These are phyloP conservation scores for Puccinia novopanici DNA, from an alignment of 1,284 basidiomycete genomes.

Conservation along the genomic window DNA sequence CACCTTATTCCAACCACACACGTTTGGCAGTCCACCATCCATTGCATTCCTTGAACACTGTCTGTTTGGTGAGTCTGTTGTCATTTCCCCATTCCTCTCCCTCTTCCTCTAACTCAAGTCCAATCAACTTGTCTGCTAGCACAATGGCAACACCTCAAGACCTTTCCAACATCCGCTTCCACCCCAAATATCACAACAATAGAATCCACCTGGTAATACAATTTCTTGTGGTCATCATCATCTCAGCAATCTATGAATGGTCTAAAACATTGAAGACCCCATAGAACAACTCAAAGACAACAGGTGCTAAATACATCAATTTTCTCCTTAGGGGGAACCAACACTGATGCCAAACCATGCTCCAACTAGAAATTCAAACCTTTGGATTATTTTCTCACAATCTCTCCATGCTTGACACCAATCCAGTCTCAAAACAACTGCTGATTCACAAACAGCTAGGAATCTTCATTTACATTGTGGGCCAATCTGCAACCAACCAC, in stretches of 20 bases:
- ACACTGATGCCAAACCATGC: neutral
- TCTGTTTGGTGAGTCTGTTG: too few relatives aligned
- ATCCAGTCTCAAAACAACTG: neutral
- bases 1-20: too few relatives aligned
- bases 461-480: conserved; percentile 12
- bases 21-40: too few relatives aligned
- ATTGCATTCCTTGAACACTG: too few relatives aligned
- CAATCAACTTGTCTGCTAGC: too few relatives aligned
- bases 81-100: too few relatives aligned
- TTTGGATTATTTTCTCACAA: neutral
- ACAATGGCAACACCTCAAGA: too few relatives aligned
- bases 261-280: neutral
- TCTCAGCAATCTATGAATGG: neutral
- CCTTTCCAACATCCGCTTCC: neutral
- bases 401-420: neutral
- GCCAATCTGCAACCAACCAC: neutral
- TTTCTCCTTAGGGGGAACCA: neutral
- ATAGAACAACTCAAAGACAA: too few relatives aligned
- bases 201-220: neutral
- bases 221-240: neutral
- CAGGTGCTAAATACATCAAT: too few relatives aligned
- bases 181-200: neutral
- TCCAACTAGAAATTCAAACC: neutral
- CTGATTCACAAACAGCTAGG: neutral
- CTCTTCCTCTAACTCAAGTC: too few relatives aligned